Evolutionary conservation across 352 stramenopile genomes (phyloP).

Genomic region (Paralagenidium karlingii): DNA sequence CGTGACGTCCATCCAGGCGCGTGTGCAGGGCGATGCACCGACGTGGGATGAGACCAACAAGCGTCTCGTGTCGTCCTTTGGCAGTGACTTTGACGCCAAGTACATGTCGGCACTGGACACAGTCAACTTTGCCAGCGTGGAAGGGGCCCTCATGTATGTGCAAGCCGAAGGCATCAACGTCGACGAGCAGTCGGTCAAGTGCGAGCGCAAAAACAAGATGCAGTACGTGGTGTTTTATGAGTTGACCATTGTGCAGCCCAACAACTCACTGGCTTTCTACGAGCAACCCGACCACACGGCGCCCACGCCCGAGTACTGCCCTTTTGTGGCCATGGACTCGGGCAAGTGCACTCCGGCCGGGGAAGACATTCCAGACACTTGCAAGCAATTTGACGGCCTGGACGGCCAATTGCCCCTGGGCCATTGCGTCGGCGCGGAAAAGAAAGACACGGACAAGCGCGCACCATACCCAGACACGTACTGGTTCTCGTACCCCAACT

Average conservation of each 20-base stretch:
- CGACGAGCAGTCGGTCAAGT: slow-evolving; percentile 9
- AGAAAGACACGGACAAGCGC: slow-evolving; percentile 22
- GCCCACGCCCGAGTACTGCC: slow-evolving; percentile 22
- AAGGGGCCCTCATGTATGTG: slow-evolving; percentile 71
- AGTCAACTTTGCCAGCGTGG: slow-evolving; percentile 61
- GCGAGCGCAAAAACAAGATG: slow-evolving; percentile 69
- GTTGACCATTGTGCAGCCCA: slow-evolving; percentile 48
- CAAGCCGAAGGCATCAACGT: slow-evolving; percentile 64
- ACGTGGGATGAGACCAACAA: slow-evolving; percentile 29
- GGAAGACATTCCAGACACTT: slow-evolving; percentile 14
- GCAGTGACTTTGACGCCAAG: slow-evolving; percentile 18
- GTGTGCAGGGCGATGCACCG: slow-evolving; percentile 55
- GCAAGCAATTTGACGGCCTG: slow-evolving; percentile 34
- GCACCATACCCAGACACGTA: slow-evolving; percentile 50
- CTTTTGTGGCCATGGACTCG: slow-evolving; percentile 49
- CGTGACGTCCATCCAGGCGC: slow-evolving; percentile 57
- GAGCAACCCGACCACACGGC: slow-evolving; percentile 14
- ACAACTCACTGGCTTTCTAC: slow-evolving; percentile 30
- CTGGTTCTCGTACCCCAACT: slow-evolving; percentile 64
- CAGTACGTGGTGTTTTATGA: slow-evolving; percentile 63
- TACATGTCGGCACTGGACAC: slow-evolving; percentile 43
- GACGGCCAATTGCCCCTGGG: slow-evolving; percentile 29
- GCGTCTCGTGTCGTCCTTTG: no score
- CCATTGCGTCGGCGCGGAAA: slow-evolving; percentile 27
- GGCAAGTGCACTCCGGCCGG: slow-evolving; percentile 37